phyloP scores from a whole-genome alignment of 331 rosid genomes.

The Acacia pycnantha region DNA sequence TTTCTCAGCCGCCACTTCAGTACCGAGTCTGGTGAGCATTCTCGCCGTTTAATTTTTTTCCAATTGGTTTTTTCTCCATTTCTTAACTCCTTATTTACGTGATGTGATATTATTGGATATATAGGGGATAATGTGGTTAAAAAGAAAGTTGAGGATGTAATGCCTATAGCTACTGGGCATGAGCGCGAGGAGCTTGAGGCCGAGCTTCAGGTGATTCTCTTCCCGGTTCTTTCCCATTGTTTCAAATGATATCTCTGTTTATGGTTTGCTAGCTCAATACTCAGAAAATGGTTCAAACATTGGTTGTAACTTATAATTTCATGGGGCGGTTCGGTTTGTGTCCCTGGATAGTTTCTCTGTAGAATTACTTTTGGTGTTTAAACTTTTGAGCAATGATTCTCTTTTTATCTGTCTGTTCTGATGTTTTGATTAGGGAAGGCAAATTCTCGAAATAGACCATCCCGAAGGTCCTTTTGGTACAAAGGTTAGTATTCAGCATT shows the following conservation, averaged over 20 bases:
- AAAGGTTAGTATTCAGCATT: slow-evolving; percentile 49
- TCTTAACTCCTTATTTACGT: neutral
- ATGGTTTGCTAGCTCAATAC: neutral
- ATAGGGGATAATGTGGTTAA: slow-evolving; percentile 39
- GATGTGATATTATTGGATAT: neutral
- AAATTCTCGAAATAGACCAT: slow-evolving; percentile 50
- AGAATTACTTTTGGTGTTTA: neutral
- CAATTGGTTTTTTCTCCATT: neutral
- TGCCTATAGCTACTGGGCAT: slow-evolving; percentile 95
- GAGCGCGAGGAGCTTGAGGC: slow-evolving; percentile 96
- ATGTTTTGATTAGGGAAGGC: slow-evolving; percentile 54
- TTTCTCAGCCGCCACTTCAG: slow-evolving; percentile 46
- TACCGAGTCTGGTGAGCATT: slow-evolving; percentile 51
- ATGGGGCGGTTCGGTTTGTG: neutral
- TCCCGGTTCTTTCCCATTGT: neutral
- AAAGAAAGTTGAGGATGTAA: slow-evolving; percentile 76
- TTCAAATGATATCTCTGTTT: neutral
- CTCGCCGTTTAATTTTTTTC: neutral
- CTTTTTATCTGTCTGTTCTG: slow-evolving; percentile 7
- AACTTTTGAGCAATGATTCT: neutral
- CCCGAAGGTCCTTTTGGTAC: slow-evolving; percentile 93
- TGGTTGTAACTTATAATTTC: neutral
- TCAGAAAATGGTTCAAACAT: neutral
- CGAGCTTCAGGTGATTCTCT: slow-evolving; percentile 52
- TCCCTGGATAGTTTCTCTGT: neutral